phyloP scores from a whole-genome alignment of 768 basidiomycete species.

The Psilocybe subaeruginosa region DNA sequence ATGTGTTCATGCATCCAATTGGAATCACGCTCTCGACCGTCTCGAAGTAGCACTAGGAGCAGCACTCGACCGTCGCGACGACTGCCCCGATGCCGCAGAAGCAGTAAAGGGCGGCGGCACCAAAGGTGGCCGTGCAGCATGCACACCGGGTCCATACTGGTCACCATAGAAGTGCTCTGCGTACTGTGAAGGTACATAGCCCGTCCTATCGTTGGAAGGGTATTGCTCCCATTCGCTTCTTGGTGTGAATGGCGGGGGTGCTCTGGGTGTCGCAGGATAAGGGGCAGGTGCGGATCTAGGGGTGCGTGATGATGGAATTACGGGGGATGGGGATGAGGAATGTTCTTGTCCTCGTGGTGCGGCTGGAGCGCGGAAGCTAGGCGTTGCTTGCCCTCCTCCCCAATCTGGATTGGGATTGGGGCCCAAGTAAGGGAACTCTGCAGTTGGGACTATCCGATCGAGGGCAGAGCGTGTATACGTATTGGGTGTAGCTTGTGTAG shows the following conservation, averaged over 20 bases:
- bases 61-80: not conserved
- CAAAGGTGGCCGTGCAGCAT: constrained; percentile 16
- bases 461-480: not conserved
- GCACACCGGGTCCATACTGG: constrained; percentile 19
- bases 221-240: not conserved
- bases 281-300: not conserved
- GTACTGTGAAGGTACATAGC: constrained; percentile 19
- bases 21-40: not conserved
- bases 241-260: not conserved
- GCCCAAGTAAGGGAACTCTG: not conserved
- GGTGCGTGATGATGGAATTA: not conserved
- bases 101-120: not conserved
- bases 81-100: not conserved
- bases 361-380: not conserved
- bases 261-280: not conserved
- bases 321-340: not conserved
- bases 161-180: constrained; percentile 20
- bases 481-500: not conserved
- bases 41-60: not conserved
- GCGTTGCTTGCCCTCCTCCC: not conserved
- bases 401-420: not conserved
- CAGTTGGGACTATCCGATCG: not conserved
- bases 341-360: not conserved
- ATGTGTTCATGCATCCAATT: no score
- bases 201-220: not conserved